Evolutionary conservation across 2,329 filamentous ascomycete genomes (phyloP).

Genomic region (Colletotrichum orchidophilum): DNA sequence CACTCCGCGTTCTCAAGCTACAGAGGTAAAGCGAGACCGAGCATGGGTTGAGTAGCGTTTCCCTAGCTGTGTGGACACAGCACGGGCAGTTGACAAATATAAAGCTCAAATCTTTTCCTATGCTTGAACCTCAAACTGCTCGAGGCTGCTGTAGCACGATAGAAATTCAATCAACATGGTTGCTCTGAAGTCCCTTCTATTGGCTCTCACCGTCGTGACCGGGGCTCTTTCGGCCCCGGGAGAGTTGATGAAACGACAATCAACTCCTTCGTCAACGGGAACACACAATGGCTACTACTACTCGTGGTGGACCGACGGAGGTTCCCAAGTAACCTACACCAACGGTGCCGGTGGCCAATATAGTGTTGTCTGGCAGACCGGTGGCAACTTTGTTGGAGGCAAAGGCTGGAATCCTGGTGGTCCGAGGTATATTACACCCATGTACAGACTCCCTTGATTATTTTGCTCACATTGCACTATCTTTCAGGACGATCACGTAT

Average conservation of each 20-base stretch:
- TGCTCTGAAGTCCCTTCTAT: constrained; percentile 4
- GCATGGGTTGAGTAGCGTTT: no score
- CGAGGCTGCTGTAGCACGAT: no score
- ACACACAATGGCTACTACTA: constrained; percentile 56
- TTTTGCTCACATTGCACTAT: fast-evolving
- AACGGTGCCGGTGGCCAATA: constrained; percentile 56
- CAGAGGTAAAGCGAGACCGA: neutral
- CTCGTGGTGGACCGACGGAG: constrained; percentile 59
- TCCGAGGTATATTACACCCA: constrained; percentile 49
- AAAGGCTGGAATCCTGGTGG: constrained; percentile 67
- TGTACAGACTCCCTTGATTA: neutral
- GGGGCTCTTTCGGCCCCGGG: constrained; percentile 7
- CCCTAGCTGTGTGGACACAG: no score
- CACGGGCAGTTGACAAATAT: neutral
- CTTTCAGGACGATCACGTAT: constrained; percentile 43
- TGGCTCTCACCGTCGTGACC: neutral
- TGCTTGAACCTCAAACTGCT: neutral
- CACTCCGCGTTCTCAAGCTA: neutral
- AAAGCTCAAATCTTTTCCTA: neutral
- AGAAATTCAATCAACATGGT: constrained; percentile 8
- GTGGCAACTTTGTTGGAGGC: constrained; percentile 64
- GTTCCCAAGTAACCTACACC: constrained; percentile 50
- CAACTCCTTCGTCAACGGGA: constrained; percentile 48
- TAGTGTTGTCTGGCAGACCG: constrained; percentile 53
- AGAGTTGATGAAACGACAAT: constrained; percentile 23